Evolutionary conservation across 768 basidiomycete genomes (phyloP), one percentile per base, ranked within the genome.

Genomic region (Serendipita sp.): DNA sequence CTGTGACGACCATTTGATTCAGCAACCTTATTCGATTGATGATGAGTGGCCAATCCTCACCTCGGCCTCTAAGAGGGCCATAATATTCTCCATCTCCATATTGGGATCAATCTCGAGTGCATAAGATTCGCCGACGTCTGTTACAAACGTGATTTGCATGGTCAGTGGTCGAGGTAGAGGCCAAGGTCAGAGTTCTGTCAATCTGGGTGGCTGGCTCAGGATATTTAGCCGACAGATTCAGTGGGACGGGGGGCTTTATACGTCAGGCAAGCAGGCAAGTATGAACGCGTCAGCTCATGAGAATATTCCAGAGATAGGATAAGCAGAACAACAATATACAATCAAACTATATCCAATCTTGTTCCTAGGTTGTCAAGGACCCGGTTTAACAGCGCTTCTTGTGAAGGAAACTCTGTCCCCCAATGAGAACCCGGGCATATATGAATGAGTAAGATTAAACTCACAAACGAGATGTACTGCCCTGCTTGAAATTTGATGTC

Each of bases 21-120:
- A 41, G 46, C 16, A 7, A n/a, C 41, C 41, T 41, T 13, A 41
- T 13, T 38, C 18, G 32, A 62, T n/a, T 58, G 24, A 60, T 28
- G 16, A 18, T 18, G 45, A 37, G 41, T 41, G 41, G 41, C 41
- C 41, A 63, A 47, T n/a, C 72, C 85, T 73, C 72, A 92, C 95
- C 83, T 97, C 94, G 0, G 87, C 94, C 75, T 96, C 92, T n/a
- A 96, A 79, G 64, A 97, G 78, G 11, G 91, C 95, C 81, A 88
- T 87, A 44, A 97, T 85, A 73, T 94, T 88, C 77, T 91, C 89
- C 34, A 98, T 81, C 73, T 90, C 85, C 89, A 97, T 93, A 63
- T 80, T 81, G 1, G 89, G 81, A 75, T 93, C 91, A 69, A 96
- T 90, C 71, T 97, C 94, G 62, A 95, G 70, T 64, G 70, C 70